Evolutionary conservation across 768 basidiomycete genomes (phyloP), one percentile per base, ranked within the genome.

Genomic region (Ramaria rubella): DNA sequence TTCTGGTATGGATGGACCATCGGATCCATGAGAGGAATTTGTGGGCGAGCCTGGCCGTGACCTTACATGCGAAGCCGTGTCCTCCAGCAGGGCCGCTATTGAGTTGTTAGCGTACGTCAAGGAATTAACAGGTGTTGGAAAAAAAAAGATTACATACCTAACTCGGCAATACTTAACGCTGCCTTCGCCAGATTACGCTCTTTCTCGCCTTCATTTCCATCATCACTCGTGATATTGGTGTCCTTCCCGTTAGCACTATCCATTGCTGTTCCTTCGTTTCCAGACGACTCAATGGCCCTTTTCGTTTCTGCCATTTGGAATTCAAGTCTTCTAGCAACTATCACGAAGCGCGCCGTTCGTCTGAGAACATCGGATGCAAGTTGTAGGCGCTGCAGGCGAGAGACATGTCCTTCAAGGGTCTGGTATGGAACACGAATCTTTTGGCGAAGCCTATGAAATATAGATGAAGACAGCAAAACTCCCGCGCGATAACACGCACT

Each of bases 161-260:
- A 75, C 68, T 99, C 95, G 0, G 94, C 91, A 8, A 98, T 84
- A 36, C 84, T 94, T 63, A 97, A 73, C n/a, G 94, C 95, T 2
- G 95, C 94, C 69, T 94, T 94, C 2, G 93, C 87, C 63, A 97
- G 84, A 15, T 81, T 81, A 8, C 95, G 78, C 65, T 96, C 94
- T 68, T 84, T 85, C 61, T 91, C 88, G 27, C 90, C 87, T 63
- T 87, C 86, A 31, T 74, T 67, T 27, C 80, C 81, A 43, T 70
- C 61, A 55, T 54, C 60, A 3, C 38, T 60, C 4, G 23, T 62
- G 38, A 61, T 52, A 33, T 57, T 61, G 4, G 48, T 60, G n/a
- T 40, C n/a, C 31, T 62, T 62, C 14, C 55, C 14, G 31, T 49
- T 64, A 15, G 49, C 60, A 2, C 19, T 38, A 21, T 59, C 62